Evolutionary conservation across 2,329 filamentous ascomycete genomes (phyloP), one percentile per base, ranked within the genome.

Genomic region (Penicillium freii): DNA sequence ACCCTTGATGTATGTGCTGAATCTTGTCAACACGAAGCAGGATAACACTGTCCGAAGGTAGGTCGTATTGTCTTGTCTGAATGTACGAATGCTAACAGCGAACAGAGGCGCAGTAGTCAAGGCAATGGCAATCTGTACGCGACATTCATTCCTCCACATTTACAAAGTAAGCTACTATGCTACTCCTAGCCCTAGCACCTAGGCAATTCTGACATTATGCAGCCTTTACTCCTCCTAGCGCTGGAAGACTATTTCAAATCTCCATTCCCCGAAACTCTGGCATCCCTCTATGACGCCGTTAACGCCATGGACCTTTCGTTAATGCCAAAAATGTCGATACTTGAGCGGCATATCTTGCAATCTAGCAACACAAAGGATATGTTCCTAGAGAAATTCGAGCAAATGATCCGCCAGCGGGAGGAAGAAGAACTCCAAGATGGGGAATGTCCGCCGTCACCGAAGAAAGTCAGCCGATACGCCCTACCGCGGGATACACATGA

Each of bases 71-170:
- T 11, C n/a, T 51, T 39, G 9, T 21, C 44, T 29, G 19, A 11
- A 46, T 44, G 10, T 27, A 10, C 29, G 29, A 23, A 3, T 33
- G 29, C 56, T 64, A 51, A 67, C 66, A 61, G 42, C 42, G 43
- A 33, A 39, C 60, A 87, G 94, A 82, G 94, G 94, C 57, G 94
- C 94, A 21, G 84, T 97, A 49, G 93, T 97, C 57, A 97, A 97
- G 73, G 91, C 94, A 42, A 99, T 99, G 94, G 94, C 94, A 31
- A 97, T 99, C 66, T 99, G 94, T 80, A 99, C 94, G 8, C 83
- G 94, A 43, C 94, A 99, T 79, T 92, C 94, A 3, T 99, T 99
- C 75, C 79, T 99, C 65, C 94, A 99, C 76, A 99, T 99, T 62
- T 99, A 99, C 80, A 99, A 99, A 84, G 90, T 89, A 73, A 64